Evolutionary conservation across 2,329 filamentous ascomycete species (phyloP), one percentile per base, ranked within the genome.

Genomic region (Fusarium sp.): DNA sequence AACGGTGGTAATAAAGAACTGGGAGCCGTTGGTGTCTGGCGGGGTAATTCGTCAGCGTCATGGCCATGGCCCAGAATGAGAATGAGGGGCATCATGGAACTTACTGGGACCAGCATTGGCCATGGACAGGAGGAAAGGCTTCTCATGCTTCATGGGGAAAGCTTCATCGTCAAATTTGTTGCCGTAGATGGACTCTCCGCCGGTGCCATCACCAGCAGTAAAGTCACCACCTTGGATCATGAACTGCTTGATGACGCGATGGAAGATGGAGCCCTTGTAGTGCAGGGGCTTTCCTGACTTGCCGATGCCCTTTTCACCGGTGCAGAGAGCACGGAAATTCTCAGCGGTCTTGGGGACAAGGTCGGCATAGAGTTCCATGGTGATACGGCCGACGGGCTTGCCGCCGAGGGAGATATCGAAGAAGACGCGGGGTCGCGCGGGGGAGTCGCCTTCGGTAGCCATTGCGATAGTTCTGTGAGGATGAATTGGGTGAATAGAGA

Each of bases 151-250:
- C 80, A 92, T 85, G 60, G 93, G 89, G 80, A 99, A 98, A 82
- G 97, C 97, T 88, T 99, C 95, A 78, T 99, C 95, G 78, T 94
- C 93, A 78, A 99, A 99, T 85, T 98, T 98, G 82, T 93, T 93
- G 79, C 95, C 95, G 80, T 98, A 99, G 83, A 99, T 98, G 73
- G 93, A 96, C 86, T 98, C 96, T 79, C 95, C 95, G 73, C 95
- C 95, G 31, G 95, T 98, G 74, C 95, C 96, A 81, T 98, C 95
- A 81, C 94, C 94, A 61, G 90, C 91, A 54, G 95, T 99, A 82
- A 99, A 99, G 83, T 98, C 96, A 83, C 96, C 95, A 80, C 96
- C 95, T 85, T 83, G 82, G 79, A 98, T 96, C 95, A 99, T 98
- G 84, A 99, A 99, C 78, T 93, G 90, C 87, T 98, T 98, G 86